Conservation (phyloP, 768 basidiomycete genomes). For the Peribolospora baueri region DNA sequence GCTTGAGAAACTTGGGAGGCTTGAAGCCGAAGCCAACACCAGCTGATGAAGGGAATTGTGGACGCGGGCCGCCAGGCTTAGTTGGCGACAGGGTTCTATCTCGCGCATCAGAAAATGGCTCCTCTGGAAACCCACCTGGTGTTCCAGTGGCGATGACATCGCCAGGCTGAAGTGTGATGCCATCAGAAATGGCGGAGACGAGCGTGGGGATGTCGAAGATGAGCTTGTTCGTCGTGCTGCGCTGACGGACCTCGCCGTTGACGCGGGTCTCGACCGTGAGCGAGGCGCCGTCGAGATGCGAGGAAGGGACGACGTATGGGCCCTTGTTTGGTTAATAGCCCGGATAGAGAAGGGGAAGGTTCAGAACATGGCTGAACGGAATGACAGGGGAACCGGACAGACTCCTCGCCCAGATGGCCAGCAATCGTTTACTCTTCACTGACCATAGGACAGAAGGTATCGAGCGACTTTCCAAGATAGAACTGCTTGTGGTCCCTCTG, state of each 20-base stretch:
- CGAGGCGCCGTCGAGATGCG: slow-evolving; percentile 10
- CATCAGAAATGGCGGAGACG: slow-evolving; percentile 13
- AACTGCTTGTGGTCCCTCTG: slow-evolving; percentile 18
- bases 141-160: slow-evolving; percentile 18
- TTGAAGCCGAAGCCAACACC: slow-evolving; percentile 11
- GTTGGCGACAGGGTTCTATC: neutral
- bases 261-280: slow-evolving; percentile 12
- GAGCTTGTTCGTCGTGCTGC: slow-evolving; percentile 12
- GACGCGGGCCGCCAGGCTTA: too few relatives aligned
- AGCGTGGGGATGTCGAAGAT: slow-evolving; percentile 17
- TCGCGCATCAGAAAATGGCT: neutral
- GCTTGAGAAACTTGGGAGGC: slow-evolving; percentile 11
- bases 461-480: slow-evolving; percentile 13
- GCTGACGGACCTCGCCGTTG: slow-evolving; percentile 14
- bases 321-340: slow-evolving; percentile 3
- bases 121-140: slow-evolving; percentile 1
- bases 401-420: neutral
- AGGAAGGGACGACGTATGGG: slow-evolving; percentile 10
- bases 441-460: slow-evolving; percentile 17
- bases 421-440: neutral
- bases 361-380: too few relatives aligned
- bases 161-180: slow-evolving; percentile 13
- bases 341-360: neutral
- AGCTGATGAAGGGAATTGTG: neutral
- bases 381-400: neutral